Evolutionary conservation across 2,329 filamentous ascomycete genomes (phyloP).

Genomic region (Grosmannia serpens): DNA sequence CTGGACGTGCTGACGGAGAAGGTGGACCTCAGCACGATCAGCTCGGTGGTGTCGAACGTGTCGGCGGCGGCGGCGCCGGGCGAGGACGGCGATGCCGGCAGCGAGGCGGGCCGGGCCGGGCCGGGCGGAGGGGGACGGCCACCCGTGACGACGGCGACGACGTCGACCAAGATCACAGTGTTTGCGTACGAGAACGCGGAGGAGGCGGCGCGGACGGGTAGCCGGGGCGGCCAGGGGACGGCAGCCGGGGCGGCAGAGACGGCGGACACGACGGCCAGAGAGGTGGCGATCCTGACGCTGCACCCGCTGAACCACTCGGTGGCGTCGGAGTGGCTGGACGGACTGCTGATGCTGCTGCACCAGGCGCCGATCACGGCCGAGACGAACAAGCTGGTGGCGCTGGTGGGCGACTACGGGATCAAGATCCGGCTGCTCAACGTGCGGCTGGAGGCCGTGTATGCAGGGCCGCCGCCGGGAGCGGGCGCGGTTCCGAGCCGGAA

Average conservation of each 20-base stretch:
- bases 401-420: constrained; percentile 82
- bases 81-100: neutral
- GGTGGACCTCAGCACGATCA: constrained; percentile 77
- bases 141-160: constrained; percentile 22
- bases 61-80: constrained; percentile 50
- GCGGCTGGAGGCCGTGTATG: constrained; percentile 65
- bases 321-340: constrained; percentile 94
- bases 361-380: constrained; percentile 96
- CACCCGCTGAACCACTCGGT: constrained; percentile 69
- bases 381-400: constrained; percentile 76
- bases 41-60: constrained; percentile 88
- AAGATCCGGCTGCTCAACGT: constrained; percentile 91
- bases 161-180: constrained; percentile 81
- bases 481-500: constrained; percentile 72
- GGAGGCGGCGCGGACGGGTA: constrained; percentile 13
- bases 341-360: constrained; percentile 84
- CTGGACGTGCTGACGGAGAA: constrained; percentile 67
- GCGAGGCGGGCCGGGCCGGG: neutral
- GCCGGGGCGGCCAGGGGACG: too few species aligned
- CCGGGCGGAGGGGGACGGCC: constrained; percentile 7
- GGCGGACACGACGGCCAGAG: constrained; percentile 20
- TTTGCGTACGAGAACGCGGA: constrained; percentile 52
- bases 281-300: constrained; percentile 70
- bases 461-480: constrained; percentile 54
- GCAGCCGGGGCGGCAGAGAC: neutral